phyloP scores from a whole-genome alignment of 225 moss, liverwort and hornwort genomes.

The Anthoceros angustus region DNA sequence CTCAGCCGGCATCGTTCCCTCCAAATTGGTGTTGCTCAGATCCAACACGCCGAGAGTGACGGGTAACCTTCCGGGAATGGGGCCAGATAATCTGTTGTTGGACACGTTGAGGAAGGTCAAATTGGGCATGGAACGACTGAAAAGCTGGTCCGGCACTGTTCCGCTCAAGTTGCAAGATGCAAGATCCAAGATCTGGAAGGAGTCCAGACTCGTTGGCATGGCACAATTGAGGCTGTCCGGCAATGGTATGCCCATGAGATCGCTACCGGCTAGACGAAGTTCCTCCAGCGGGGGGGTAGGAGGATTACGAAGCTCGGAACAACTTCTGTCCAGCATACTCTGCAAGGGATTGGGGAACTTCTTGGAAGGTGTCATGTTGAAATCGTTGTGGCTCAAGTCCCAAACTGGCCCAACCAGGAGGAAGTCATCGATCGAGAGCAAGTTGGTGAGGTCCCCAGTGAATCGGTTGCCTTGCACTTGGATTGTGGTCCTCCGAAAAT shows the following conservation, averaged over 20 bases:
- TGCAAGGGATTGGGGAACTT: not conserved
- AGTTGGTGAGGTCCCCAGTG: constrained; percentile 9
- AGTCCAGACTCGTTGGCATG: not conserved
- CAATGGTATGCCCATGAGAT: not conserved
- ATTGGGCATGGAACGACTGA: not conserved
- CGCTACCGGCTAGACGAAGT: constrained; percentile 4
- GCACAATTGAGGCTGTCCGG: not conserved
- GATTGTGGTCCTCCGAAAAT: not conserved
- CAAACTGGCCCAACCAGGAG: not conserved
- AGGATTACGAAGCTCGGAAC: too few species aligned
- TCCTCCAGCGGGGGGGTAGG: not conserved
- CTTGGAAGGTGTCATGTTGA: not conserved
- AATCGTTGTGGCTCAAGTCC: constrained; percentile 8
- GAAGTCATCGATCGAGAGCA: not conserved
- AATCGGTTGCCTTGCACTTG: constrained; percentile 3
- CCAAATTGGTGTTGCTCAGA: not conserved
- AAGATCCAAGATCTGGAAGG: not conserved
- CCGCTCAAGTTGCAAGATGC: not conserved
- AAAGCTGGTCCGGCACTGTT: not conserved
- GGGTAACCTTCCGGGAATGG: not conserved
- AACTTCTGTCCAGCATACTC: not conserved
- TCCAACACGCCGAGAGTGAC: not conserved
- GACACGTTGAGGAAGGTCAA: not conserved
- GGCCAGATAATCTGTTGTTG: not conserved
- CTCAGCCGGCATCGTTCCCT: not conserved